Base-by-base conservation (phyloP, 2,329 filamentous ascomycete genomes). In the Aspergillus unguis region DNA sequence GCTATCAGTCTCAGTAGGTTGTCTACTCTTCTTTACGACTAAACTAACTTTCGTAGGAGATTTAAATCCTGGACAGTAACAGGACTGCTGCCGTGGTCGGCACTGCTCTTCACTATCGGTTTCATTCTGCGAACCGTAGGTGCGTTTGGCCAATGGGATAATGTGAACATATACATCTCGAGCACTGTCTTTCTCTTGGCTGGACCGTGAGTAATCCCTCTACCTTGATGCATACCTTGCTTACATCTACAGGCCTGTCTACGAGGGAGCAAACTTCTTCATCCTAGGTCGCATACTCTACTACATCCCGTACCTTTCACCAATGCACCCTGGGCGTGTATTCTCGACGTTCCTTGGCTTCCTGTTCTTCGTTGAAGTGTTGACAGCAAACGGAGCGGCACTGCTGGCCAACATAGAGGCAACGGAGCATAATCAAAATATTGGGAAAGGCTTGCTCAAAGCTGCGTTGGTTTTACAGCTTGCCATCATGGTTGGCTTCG, bases 261-360 rank as follows among this genome's bases (percentile, higher is more conserved):
- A 75, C 41, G 70, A 74, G 53, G 68, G 66, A 6, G 70, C 71
- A 48, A 80, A 80, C 50, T 82, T 80, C 59, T 71, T 80, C 33
- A 80, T 81, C 50, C 70, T 83, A 0, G 75, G 71, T 11, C 74
- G 77, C 28, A 74, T 81, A n/a, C 68, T 83, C 0, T 75, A 74
- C 51, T 74, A 76, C 46, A 65, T 71, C 2, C 67, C 79, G 3
- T 83, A 82, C 53, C 72, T 77, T 36, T 64, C 65, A 1, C 70
- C 71, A 1, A 74, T 83, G 32, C 79, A 83, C 57, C 80, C 80
- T 0, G 80, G 80, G 3, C 75, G 80, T 3, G 74, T 85, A 4
- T 80, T 85, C 58, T 85, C 82, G 56, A 77, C 76, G 3, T 81
- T 85, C 56, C 69, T 85, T 33, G 69, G 77, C 1, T 69, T 81